A percentile compares a stretch with the other conserved stretches of the same genome.
Conservation (phyloP, 1,139 yeast species). For the Nematodospora anomalae region DNA sequence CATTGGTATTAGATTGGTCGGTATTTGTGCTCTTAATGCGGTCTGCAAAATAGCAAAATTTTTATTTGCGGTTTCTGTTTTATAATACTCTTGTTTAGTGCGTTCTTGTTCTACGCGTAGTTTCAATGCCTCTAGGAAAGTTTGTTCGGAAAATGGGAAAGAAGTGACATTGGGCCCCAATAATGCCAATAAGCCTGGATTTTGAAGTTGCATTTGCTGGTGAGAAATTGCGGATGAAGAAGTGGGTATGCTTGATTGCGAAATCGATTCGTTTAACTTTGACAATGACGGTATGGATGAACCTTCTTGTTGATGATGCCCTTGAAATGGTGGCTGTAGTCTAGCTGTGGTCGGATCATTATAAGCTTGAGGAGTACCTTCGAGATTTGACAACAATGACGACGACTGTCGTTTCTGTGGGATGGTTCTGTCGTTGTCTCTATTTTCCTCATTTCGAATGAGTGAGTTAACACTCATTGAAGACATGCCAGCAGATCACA, state of each 20-base stretch:
- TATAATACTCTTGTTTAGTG: constrained; percentile 79
- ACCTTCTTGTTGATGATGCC: constrained; percentile 2
- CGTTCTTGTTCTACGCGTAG: constrained; percentile 76
- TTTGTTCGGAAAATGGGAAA: constrained; percentile 64
- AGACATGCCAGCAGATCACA: no score
- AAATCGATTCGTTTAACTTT: constrained; percentile 9
- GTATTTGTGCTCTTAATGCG: constrained; percentile 66
- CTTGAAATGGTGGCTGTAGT: constrained; percentile 9
- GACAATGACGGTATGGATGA: constrained; percentile 10
- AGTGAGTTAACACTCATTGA: constrained; percentile 18
- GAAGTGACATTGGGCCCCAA: constrained; percentile 53
- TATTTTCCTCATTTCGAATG: constrained; percentile 12
- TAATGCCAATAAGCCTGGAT: constrained; percentile 30
- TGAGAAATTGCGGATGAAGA: constrained; percentile 8
- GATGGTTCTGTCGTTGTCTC: constrained; percentile 4
- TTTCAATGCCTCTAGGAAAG: constrained; percentile 61
- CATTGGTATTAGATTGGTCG: constrained; percentile 64
- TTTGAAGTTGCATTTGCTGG: constrained; percentile 2
- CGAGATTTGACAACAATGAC: neutral
- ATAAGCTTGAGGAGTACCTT: neutral
- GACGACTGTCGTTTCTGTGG: constrained; percentile 5
- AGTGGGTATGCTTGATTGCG: constrained; percentile 4
- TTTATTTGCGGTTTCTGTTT: constrained; percentile 60
- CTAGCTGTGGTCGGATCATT: neutral
- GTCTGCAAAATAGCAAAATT: constrained; percentile 61